phyloP scores from a whole-genome alignment of 257 asterid genomes.

The Solanum gandarillasii region DNA sequence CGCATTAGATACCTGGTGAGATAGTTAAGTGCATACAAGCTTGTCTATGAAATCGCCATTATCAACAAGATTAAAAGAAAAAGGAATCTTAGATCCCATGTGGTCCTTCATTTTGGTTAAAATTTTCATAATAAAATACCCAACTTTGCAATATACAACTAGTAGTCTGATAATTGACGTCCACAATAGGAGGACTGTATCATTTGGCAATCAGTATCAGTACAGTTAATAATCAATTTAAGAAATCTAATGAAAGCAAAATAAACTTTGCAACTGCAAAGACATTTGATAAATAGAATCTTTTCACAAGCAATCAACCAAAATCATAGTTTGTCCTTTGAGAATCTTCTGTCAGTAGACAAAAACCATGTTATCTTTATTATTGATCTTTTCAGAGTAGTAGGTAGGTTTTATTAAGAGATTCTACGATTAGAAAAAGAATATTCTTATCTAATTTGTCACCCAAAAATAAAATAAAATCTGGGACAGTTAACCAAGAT shows the following conservation, averaged over 20 bases:
- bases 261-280: not conserved
- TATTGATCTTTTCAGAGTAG: slow-evolving; percentile 4
- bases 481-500: too few species aligned
- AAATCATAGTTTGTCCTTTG: slow-evolving; percentile 1
- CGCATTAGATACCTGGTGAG: not conserved
- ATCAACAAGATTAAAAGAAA: not conserved
- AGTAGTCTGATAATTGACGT: not conserved
- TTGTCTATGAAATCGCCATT: not conserved
- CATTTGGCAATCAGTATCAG: not conserved
- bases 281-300: not conserved
- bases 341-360: slow-evolving; percentile 7
- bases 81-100: not conserved
- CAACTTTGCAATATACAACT: not conserved
- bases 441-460: slow-evolving; percentile 7
- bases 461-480: not conserved
- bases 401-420: not conserved
- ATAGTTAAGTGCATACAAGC: not conserved
- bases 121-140: not conserved
- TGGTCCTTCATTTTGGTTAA: not conserved
- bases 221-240: not conserved
- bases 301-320: not conserved
- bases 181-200: not conserved
- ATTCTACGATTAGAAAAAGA: not conserved
- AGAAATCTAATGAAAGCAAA: not conserved
- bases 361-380: slow-evolving; percentile 15